phyloP scores from a whole-genome alignment of 768 basidiomycete species.

The Sporobolomyces roseus region DNA sequence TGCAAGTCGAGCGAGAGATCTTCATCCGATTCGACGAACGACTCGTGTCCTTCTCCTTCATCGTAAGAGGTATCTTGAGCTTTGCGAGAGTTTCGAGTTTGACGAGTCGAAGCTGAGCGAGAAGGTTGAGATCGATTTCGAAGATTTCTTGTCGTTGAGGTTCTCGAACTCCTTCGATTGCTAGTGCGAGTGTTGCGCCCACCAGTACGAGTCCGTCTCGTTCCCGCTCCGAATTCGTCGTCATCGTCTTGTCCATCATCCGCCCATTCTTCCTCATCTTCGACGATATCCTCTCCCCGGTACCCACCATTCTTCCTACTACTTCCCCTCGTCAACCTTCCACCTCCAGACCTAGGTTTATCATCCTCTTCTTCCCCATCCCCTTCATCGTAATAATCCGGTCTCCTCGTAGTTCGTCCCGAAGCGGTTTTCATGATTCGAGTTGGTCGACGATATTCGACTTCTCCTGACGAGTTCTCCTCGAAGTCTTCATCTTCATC shows the following conservation, averaged over 20 bases:
- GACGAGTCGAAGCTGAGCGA: neutral
- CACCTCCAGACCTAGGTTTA: neutral
- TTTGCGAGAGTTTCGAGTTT: constrained; percentile 25
- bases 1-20: constrained; percentile 21
- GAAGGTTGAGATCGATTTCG: constrained; percentile 3
- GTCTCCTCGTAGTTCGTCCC: constrained; percentile 20
- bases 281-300: constrained; percentile 17
- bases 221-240: constrained; percentile 16
- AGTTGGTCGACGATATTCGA: neutral
- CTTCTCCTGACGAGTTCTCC: neutral
- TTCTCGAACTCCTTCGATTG: neutral
- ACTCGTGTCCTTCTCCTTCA: neutral
- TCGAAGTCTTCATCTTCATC: neutral
- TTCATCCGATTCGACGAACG: constrained; percentile 25
- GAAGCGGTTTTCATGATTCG: constrained; percentile 14
- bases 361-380: constrained; percentile 10
- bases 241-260: constrained; percentile 13
- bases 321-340: neutral
- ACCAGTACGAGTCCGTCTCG: neutral
- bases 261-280: constrained; percentile 24
- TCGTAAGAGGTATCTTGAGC: constrained; percentile 21
- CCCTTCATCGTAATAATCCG: constrained; percentile 21
- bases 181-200: neutral
- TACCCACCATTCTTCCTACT: constrained; percentile 9
- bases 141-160: neutral